These are phyloP conservation scores for Saccharomycopsis olivae DNA, from an alignment of 805 yeast genomes.

Conservation along the genomic window DNA sequence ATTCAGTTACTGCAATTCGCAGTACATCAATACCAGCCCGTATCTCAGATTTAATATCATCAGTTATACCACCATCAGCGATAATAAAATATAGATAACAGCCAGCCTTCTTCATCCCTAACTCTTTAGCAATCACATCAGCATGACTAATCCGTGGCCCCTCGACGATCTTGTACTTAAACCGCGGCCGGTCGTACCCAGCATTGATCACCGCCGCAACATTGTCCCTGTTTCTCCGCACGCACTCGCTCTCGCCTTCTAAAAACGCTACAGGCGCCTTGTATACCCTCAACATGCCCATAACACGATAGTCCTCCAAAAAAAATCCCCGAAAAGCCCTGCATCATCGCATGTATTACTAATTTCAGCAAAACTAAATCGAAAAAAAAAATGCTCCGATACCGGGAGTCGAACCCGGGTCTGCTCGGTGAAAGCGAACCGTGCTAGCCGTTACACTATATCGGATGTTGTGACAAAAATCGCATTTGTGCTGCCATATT, in stretches of 20 bases:
- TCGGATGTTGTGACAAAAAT: slow-evolving; percentile 32
- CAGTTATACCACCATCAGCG: too few relatives aligned
- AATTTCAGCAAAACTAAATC: too few relatives aligned
- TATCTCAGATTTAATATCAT: too few relatives aligned
- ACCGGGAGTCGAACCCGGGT: slow-evolving; percentile 85
- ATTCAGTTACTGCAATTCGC: not conserved
- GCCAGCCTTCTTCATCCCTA: slow-evolving; percentile 20
- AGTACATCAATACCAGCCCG: too few relatives aligned
- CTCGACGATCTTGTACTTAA: slow-evolving; percentile 31
- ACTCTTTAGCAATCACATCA: slow-evolving; percentile 20
- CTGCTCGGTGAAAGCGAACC: slow-evolving; percentile 80
- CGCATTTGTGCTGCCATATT: too few relatives aligned
- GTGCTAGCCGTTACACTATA: slow-evolving; percentile 78
- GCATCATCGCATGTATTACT: too few relatives aligned
- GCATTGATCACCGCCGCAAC: slow-evolving; percentile 32
- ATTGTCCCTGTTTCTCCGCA: slow-evolving; percentile 1
- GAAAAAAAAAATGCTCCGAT: slow-evolving; percentile 48
- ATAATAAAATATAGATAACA: slow-evolving; percentile 2
- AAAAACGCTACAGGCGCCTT: slow-evolving; percentile 1
- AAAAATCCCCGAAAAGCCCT: too few relatives aligned
- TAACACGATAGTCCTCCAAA: too few relatives aligned
- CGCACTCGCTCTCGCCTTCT: not conserved
- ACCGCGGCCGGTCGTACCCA: slow-evolving; percentile 39
- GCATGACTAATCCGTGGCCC: slow-evolving; percentile 31
- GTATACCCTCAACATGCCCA: slow-evolving; percentile 2